phyloP scores from a whole-genome alignment of 306 rosid genomes.

The Trichosanthes cucumerina region DNA sequence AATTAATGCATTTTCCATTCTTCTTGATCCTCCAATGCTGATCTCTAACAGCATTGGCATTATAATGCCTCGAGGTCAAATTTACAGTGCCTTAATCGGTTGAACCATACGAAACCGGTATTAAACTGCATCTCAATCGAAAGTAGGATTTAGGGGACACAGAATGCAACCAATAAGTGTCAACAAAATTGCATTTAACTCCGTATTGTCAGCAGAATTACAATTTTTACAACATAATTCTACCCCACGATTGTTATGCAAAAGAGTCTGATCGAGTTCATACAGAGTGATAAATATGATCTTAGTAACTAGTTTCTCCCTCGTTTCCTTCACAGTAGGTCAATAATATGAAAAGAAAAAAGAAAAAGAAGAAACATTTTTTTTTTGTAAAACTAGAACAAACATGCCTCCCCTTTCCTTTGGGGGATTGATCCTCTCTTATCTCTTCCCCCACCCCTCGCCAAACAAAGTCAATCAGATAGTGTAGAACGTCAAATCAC shows the following conservation, averaged over 20 bases:
- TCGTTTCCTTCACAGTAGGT: background rate
- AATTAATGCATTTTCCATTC: background rate
- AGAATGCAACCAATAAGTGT: background rate
- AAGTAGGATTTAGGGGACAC: background rate
- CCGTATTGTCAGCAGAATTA: background rate
- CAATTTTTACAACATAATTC: background rate
- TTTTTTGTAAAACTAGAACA: background rate
- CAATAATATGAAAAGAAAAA: background rate
- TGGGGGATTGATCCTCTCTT: background rate
- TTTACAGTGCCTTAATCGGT: too few relatives aligned
- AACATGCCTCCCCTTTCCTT: background rate
- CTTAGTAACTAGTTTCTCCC: background rate
- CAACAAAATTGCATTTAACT: background rate
- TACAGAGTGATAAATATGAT: background rate
- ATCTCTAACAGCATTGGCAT: background rate
- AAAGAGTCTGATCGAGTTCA: background rate
- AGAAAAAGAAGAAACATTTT: background rate
- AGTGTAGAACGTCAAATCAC: conserved; percentile 1
- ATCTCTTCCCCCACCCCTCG: background rate
- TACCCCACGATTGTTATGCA: background rate
- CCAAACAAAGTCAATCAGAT: conserved; percentile 5
- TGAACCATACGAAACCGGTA: background rate
- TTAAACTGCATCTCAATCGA: background rate
- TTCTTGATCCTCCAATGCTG: background rate
- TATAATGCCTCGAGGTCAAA: background rate